Evolutionary conservation across 108 stramenopile species (phyloP).

Genomic region (Nitzschia sp.): DNA sequence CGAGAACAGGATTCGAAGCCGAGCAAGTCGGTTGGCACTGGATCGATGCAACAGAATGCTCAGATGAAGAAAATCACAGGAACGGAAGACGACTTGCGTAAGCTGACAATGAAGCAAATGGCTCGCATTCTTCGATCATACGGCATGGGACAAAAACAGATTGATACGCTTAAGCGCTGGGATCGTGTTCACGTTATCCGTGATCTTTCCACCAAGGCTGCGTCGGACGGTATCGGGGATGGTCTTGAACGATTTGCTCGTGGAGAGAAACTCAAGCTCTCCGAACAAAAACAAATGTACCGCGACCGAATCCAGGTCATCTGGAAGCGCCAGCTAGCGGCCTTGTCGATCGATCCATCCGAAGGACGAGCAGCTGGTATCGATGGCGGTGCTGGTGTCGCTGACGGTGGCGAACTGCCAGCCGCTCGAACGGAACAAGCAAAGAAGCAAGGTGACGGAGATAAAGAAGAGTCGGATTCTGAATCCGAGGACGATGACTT

Average conservation of each 20-base stretch:
- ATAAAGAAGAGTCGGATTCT: conserved; percentile 47
- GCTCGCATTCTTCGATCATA: conserved; percentile 74
- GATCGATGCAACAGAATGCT: conserved; percentile 56
- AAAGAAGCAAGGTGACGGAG: conserved; percentile 30
- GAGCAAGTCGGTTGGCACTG: conserved; percentile 51
- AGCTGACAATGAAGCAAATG: conserved; percentile 93
- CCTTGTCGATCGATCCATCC: conserved; percentile 43
- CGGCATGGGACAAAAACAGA: conserved; percentile 82
- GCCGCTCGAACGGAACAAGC: conserved; percentile 26
- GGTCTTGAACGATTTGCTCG: conserved; percentile 87
- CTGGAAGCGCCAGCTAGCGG: conserved; percentile 83
- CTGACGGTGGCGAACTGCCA: conserved; percentile 36
- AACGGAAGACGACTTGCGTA: conserved; percentile 86
- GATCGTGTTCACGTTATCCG: conserved; percentile 92
- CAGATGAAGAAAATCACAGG: conserved; percentile 88
- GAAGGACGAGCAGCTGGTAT: conserved; percentile 48
- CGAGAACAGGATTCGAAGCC: conserved; percentile 71
- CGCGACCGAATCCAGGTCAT: conserved; percentile 86
- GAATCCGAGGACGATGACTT: conserved; percentile 68
- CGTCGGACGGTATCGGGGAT: conserved; percentile 86
- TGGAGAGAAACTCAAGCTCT: conserved; percentile 85
- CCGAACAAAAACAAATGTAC: conserved; percentile 88
- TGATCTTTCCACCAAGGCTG: conserved; percentile 88
- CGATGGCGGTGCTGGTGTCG: conserved; percentile 33
- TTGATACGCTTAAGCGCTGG: conserved; percentile 89